A percentile compares a stretch with the other conserved stretches of the same genome.
phyloP scores from a whole-genome alignment of 345 rosid genomes.

The Nasturtium officinale region DNA sequence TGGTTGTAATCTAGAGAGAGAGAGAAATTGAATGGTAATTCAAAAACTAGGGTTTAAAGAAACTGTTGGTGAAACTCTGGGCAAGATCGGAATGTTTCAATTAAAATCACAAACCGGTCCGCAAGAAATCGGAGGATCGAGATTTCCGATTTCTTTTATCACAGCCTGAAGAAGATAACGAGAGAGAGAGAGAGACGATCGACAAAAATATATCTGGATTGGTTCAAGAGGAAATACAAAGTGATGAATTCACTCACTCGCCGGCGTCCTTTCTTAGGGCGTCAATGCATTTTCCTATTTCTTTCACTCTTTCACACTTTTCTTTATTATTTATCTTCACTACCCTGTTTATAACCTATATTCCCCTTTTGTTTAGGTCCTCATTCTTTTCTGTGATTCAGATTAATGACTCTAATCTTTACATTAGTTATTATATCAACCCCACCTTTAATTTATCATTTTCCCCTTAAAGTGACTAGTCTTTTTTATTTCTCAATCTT shows the following conservation, averaged over 20 bases:
- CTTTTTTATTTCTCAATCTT: not conserved
- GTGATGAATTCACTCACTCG: constrained; percentile 33
- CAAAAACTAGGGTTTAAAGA: constrained; percentile 12
- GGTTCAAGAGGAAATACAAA: not conserved
- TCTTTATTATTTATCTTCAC: not conserved
- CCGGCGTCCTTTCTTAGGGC: constrained; percentile 40
- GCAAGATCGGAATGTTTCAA: constrained; percentile 38
- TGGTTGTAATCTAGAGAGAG: constrained; percentile 7
- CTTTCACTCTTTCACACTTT: constrained; percentile 21
- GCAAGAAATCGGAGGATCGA: constrained; percentile 27
- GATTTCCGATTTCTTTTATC: constrained; percentile 26
- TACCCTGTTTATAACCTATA: not conserved
- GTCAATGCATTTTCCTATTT: constrained; percentile 40
- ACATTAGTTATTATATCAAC: not conserved
- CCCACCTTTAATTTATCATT: not conserved
- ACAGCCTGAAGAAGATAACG: constrained; percentile 21
- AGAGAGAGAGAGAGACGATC: not conserved
- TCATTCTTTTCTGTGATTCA: not conserved
- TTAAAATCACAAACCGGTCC: constrained; percentile 32
- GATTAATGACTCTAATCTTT: not conserved
- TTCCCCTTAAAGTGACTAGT: not conserved
- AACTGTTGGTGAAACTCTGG: constrained; percentile 18
- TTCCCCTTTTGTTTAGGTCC: too few relatives aligned
- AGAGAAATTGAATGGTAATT: constrained; percentile 10
- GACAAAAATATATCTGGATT: too few relatives aligned